Conservation (phyloP, 225 moss, liverwort and hornwort genomes). For the Antitrichia curtipendula region DNA sequence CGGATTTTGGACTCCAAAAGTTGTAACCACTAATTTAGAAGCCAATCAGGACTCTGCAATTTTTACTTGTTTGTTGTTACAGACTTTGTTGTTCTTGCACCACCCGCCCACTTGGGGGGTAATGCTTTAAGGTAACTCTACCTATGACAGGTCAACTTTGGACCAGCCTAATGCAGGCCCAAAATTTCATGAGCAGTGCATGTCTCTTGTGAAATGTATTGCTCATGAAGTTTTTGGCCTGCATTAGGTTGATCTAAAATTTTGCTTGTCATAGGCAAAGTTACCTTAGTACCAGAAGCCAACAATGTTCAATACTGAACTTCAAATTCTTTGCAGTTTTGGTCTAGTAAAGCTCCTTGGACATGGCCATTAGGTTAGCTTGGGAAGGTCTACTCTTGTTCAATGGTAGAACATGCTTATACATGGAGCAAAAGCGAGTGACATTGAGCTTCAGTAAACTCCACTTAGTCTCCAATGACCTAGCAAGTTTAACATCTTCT, state of each 20-base stretch:
- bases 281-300: no score
- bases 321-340: background rate
- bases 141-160: no score
- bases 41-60: background rate
- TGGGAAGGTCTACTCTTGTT: no score
- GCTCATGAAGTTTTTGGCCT: no score
- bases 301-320: background rate
- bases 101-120: background rate
- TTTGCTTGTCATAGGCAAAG: no score
- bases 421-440: rapidly evolving
- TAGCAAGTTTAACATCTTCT: rapidly evolving
- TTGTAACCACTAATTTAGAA: no score
- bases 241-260: no score
- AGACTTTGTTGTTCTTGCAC: background rate
- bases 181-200: no score
- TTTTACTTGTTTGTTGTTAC: rapidly evolving
- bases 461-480: background rate
- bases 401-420: rapidly evolving
- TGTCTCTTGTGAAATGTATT: no score
- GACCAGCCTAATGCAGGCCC: no score
- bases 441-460: background rate
- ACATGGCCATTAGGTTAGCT: rapidly evolving
- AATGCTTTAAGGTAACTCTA: no score
- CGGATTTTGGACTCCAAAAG: background rate
- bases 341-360: background rate